Percentiles rank a stretch among this genome's conserved stretches.
Evolutionary conservation across 2,329 filamentous ascomycete genomes (phyloP).

Genomic region (Penicillium aurantiogriseum): DNA sequence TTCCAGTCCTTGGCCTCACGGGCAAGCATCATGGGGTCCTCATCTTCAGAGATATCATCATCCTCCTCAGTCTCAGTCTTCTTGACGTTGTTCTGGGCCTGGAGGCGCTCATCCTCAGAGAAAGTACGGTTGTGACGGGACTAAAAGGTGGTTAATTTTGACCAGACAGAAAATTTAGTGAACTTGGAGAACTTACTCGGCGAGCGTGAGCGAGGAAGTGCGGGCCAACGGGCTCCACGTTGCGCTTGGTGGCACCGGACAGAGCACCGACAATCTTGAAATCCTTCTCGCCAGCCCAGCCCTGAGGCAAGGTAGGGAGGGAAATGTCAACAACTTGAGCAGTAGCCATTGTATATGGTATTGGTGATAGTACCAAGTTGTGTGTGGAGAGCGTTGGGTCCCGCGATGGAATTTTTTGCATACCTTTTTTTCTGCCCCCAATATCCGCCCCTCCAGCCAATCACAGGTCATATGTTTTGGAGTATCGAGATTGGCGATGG

Average conservation of each 20-base stretch:
- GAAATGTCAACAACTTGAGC: slow-evolving; percentile 44
- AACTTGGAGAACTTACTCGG: slow-evolving; percentile 56
- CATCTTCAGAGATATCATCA: slow-evolving; percentile 87
- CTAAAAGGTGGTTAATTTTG: slow-evolving; percentile 36
- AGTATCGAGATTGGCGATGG: slow-evolving; percentile 9
- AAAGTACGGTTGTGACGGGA: slow-evolving; percentile 94
- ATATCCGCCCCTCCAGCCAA: slow-evolving; percentile 31
- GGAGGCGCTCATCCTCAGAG: slow-evolving; percentile 96
- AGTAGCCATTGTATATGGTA: slow-evolving; percentile 59
- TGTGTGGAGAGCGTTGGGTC: slow-evolving; percentile 20
- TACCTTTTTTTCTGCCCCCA: slow-evolving; percentile 38
- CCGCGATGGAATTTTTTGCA: slow-evolving; percentile 28
- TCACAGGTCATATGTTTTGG: slow-evolving; percentile 28
- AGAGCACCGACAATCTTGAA: slow-evolving; percentile 82
- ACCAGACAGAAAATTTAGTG: not conserved
- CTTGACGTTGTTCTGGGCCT: slow-evolving; percentile 91
- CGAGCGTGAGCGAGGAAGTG: slow-evolving; percentile 97
- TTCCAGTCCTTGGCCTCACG: slow-evolving; percentile 99
- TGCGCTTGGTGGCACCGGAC: slow-evolving; percentile 75
- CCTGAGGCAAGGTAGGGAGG: slow-evolving; percentile 72
- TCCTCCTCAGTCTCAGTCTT: slow-evolving; percentile 90
- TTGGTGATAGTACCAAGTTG: slow-evolving; percentile 15
- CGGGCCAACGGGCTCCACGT: slow-evolving; percentile 92
- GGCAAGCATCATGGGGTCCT: slow-evolving; percentile 88
- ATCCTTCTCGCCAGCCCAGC: slow-evolving; percentile 81